These are phyloP conservation scores for Sanghuangporus sanghuang DNA, from an alignment of 1,284 basidiomycete species.

Conservation along the genomic window DNA sequence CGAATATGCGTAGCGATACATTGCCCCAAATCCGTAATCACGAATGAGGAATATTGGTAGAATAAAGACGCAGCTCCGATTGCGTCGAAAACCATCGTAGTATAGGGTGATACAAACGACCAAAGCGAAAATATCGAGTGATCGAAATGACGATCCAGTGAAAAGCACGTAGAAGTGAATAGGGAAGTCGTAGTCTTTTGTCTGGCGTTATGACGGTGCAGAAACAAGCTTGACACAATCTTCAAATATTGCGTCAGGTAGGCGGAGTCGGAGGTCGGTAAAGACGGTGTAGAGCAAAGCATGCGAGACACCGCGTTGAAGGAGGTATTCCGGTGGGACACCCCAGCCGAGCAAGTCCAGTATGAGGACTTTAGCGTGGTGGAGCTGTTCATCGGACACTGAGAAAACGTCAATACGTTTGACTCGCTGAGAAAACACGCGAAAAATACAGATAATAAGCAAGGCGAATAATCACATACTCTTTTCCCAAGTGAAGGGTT, in stretches of 20 bases:
- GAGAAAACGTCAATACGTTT: background rate
- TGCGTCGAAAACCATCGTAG: background rate
- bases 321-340: constrained; percentile 38
- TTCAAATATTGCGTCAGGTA: constrained; percentile 26
- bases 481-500: background rate
- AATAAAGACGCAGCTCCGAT: background rate
- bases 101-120: background rate
- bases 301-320: constrained; percentile 36
- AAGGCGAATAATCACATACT: background rate
- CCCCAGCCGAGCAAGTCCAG: constrained; percentile 42
- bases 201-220: background rate
- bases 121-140: background rate
- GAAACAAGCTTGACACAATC: constrained; percentile 11
- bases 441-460: background rate
- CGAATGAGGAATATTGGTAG: background rate
- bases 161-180: background rate
- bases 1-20: constrained; percentile 5
- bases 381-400: constrained; percentile 26
- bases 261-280: constrained; percentile 33
- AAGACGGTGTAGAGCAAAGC: constrained; percentile 34
- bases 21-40: background rate
- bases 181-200: background rate
- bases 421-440: background rate
- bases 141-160: background rate
- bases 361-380: constrained; percentile 35